Conservation (phyloP, 345 rosid genomes). For the Salix koriyanagi region DNA sequence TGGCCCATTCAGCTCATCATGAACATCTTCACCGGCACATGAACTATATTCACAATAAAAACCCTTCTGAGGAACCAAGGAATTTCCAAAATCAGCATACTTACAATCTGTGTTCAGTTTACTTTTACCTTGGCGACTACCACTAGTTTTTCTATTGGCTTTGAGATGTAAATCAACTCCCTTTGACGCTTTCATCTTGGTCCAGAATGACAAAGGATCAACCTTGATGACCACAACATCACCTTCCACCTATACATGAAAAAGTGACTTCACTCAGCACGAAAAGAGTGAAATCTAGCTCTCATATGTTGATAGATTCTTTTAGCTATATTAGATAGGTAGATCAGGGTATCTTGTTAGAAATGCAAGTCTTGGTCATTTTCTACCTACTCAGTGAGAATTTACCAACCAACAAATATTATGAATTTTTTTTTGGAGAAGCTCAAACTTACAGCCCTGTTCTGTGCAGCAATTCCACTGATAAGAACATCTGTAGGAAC, state of each 20-base stretch:
- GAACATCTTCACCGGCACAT: slow-evolving; percentile 21
- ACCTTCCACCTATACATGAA: slow-evolving; percentile 61
- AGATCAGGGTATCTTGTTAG: neutral
- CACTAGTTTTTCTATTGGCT: slow-evolving; percentile 20
- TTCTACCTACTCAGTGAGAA: neutral
- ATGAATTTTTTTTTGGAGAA: neutral
- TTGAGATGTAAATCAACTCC: slow-evolving; percentile 14
- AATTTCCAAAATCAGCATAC: slow-evolving; percentile 14
- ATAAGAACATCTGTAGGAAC: slow-evolving; percentile 73
- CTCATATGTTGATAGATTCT: neutral
- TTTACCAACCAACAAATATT: neutral
- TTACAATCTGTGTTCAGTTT: slow-evolving; percentile 28
- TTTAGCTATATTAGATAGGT: neutral
- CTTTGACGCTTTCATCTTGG: slow-evolving; percentile 73
- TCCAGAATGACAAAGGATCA: slow-evolving; percentile 63
- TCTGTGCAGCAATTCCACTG: slow-evolving; percentile 62
- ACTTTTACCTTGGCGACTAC: slow-evolving; percentile 29
- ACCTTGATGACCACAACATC: slow-evolving; percentile 64
- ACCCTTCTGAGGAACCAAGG: slow-evolving; percentile 14
- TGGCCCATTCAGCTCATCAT: slow-evolving; percentile 12
- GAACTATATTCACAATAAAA: slow-evolving; percentile 22
- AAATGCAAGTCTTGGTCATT: neutral
- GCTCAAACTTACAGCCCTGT: slow-evolving; percentile 76
- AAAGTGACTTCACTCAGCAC: slow-evolving; percentile 3
- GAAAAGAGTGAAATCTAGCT: neutral